Evolutionary conservation across 2,329 filamentous ascomycete species (phyloP), one percentile per base, ranked within the genome.

Genomic region (Trichoderma sp.): DNA sequence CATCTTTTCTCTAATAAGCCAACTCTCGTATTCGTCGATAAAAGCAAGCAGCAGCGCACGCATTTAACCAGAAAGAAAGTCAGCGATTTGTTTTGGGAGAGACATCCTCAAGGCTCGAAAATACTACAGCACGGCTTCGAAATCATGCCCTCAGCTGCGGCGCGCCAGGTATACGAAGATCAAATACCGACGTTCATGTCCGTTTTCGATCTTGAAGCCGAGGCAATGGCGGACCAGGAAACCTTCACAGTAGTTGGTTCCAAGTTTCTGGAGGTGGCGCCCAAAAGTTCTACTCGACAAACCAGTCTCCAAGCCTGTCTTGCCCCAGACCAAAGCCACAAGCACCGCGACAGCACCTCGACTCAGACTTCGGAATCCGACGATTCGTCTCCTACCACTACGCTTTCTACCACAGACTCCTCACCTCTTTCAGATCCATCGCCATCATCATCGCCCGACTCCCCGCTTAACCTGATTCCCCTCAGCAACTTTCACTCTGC

Each of bases 321-420:
- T 64, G 76, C 81, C 37, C 76, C 81, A 4, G 84, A 86, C 73
- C 77, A 82, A 71, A 83, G 83, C 72, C 92, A 93, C 80, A 89
- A 90, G 76, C 91, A 92, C 78, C 86, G 89, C 77, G 88, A 92
- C 77, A 93, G 91, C 81, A 91, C 88, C n/a, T 94, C 91, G 8
- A 93, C 91, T 3, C 90, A 91, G 72, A 86, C 86, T 67, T 92
- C 92, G 19, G 93, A 92, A 72, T 98, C 96, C 1, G 92, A 92
- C 53, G 94, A 97, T 76, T 97, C 95, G 27, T 98, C 95, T 10
- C 96, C 96, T 1, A 98, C 95, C 8, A 97, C 94, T 4, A 97
- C 95, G 2, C 88, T 96, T 61, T 97, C 94, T 6, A 97, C 93
- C 24, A 93, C 95, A 72, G 95, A 97, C 81, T 96, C 94, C 5